Percentiles rank a stretch among this genome's conserved stretches.
These are phyloP conservation scores for Curvularia hawaiiensis DNA, from an alignment of 2,329 filamentous ascomycete genomes.

Conservation along the genomic window DNA sequence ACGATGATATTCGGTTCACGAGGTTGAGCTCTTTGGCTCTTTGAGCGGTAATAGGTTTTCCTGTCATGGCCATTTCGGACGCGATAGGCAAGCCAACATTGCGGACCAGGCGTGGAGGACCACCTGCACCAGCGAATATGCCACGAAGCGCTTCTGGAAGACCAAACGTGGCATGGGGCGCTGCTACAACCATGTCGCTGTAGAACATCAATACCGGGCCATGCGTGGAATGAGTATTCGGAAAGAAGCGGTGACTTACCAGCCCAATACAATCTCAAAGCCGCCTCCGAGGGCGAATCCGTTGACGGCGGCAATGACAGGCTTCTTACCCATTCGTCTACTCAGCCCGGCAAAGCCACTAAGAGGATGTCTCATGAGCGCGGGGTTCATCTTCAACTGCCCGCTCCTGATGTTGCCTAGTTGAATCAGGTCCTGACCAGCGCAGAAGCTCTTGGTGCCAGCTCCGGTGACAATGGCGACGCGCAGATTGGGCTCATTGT, in stretches of 20 bases:
- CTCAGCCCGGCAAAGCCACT: constrained; percentile 62
- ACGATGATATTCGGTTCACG: constrained; percentile 48
- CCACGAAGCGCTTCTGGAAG: constrained; percentile 61
- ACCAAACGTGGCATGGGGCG: constrained; percentile 57
- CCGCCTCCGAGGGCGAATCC: constrained; percentile 63
- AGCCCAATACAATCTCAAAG: constrained; percentile 62
- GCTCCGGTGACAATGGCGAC: constrained; percentile 57
- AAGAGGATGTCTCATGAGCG: constrained; percentile 48
- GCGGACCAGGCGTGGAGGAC: constrained; percentile 57
- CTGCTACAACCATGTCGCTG: constrained; percentile 60
- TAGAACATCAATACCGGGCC: constrained; percentile 11
- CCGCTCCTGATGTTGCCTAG: constrained; percentile 40
- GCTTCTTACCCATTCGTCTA: constrained; percentile 63
- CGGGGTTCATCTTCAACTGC: constrained; percentile 30
- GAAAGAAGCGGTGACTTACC: constrained; percentile 45
- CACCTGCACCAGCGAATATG: constrained; percentile 60
- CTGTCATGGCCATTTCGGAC: constrained; percentile 57
- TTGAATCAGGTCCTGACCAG: constrained; percentile 61
- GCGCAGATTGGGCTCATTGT: constrained; percentile 55
- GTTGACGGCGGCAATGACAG: constrained; percentile 65
- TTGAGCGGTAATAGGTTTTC: constrained; percentile 52
- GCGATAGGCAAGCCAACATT: constrained; percentile 56
- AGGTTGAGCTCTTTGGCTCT: constrained; percentile 52
- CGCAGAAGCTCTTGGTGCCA: constrained; percentile 60
- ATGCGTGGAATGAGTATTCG: neutral